A percentile compares a stretch with the other conserved stretches of the same genome.
These are phyloP conservation scores for Strobilomyces echinocephalus DNA, from an alignment of 768 basidiomycete species.

Conservation along the genomic window DNA sequence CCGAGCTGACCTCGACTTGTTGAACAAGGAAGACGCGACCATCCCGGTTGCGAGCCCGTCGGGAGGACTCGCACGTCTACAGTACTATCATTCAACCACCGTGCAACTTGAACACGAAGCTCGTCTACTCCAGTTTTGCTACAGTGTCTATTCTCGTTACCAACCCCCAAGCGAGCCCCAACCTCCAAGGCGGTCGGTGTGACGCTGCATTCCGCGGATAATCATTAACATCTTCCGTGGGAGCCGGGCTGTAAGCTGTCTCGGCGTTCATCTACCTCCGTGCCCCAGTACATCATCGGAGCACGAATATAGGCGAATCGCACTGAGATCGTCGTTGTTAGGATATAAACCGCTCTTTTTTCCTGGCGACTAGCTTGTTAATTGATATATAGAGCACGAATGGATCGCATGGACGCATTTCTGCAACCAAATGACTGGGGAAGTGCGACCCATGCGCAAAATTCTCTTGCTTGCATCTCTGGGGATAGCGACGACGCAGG, in stretches of 20 bases:
- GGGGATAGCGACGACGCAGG: not conserved
- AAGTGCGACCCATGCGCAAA: not conserved
- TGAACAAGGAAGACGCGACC: no score
- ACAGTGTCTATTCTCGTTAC: no score
- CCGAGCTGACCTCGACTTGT: no score
- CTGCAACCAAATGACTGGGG: not conserved
- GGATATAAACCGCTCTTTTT: not conserved
- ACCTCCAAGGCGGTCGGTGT: no score
- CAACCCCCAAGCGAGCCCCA: no score
- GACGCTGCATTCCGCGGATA: no score
- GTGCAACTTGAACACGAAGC: no score
- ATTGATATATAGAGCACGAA: not conserved
- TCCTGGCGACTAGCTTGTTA: not conserved
- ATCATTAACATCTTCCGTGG: not conserved
- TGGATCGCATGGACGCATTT: not conserved
- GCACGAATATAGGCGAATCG: not conserved
- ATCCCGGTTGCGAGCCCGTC: no score
- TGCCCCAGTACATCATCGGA: not conserved
- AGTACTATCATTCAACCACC: no score
- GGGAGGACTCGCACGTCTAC: no score
- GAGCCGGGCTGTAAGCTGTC: no score
- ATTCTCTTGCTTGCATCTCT: not conserved
- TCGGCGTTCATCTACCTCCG: not conserved
- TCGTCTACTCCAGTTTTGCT: no score
- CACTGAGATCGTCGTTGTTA: not conserved